phyloP scores from a whole-genome alignment of 2,329 filamentous ascomycete genomes.

The Stenocarpella maydis region DNA sequence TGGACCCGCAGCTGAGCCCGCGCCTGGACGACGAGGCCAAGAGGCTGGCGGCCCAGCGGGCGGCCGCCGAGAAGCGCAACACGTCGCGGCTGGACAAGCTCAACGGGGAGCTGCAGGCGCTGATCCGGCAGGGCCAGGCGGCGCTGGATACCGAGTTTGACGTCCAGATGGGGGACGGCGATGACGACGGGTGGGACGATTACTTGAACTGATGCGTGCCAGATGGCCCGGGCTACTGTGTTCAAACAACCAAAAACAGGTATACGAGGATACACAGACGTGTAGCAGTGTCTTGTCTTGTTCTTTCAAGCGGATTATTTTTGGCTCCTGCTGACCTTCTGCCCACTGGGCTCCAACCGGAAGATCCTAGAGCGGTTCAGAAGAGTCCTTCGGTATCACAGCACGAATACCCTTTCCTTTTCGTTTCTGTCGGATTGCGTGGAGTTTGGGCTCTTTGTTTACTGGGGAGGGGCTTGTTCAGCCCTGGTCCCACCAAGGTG shows the following conservation, averaged over 20 bases:
- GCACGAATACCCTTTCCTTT: background rate
- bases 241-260: background rate
- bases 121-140: slow-evolving; percentile 90
- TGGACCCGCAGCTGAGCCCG: slow-evolving; percentile 53
- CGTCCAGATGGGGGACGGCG: slow-evolving; percentile 68
- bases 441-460: slow-evolving; percentile 1
- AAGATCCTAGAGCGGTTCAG: background rate
- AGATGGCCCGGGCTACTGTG: background rate
- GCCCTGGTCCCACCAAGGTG: background rate
- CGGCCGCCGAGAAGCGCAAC: slow-evolving; percentile 77
- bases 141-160: slow-evolving; percentile 81
- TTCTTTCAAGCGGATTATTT: slow-evolving; percentile 1
- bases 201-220: background rate
- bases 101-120: slow-evolving; percentile 79
- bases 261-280: background rate
- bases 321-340: background rate
- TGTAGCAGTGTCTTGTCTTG: background rate
- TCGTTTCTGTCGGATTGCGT: background rate
- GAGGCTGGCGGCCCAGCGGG: slow-evolving; percentile 74
- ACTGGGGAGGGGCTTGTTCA: too few species aligned
- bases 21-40: slow-evolving; percentile 72
- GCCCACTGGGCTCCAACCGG: background rate
- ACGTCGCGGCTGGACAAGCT: slow-evolving; percentile 83
- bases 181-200: slow-evolving; percentile 53
- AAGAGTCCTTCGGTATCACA: background rate